phyloP scores from a whole-genome alignment of 164 flowering plant genomes.

The Chloranthus sessilifolius region DNA sequence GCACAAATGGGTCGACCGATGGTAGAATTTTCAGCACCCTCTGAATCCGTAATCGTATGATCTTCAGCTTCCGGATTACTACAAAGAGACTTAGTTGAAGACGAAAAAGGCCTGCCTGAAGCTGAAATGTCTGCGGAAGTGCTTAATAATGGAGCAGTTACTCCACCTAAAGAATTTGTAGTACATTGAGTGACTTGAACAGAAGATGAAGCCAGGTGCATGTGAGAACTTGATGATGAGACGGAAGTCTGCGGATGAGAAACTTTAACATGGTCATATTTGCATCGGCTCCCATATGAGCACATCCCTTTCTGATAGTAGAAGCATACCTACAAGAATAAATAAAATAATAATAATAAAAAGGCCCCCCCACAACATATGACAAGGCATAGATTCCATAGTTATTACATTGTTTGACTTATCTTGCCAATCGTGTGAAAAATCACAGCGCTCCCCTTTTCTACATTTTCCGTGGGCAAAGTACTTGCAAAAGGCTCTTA shows the following conservation, averaged over 20 bases:
- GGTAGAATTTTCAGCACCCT: conserved; percentile 18
- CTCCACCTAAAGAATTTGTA: conserved; percentile 11
- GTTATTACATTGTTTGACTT: conserved; percentile 63
- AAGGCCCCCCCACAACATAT: too few relatives aligned
- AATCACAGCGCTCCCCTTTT: conserved; percentile 93
- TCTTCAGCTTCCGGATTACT: conserved; percentile 25
- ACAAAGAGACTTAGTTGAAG: conserved; percentile 24
- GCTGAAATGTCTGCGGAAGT: conserved; percentile 27
- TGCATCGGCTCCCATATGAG: conserved; percentile 84
- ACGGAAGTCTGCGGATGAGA: conserved; percentile 32
- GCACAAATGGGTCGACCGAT: conserved; percentile 52
- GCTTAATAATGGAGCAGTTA: conserved; percentile 7
- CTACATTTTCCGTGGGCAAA: conserved; percentile 86
- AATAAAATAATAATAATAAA: neutral
- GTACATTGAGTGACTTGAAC: conserved; percentile 18
- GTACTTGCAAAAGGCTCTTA: conserved; percentile 85
- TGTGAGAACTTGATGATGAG: conserved; percentile 39
- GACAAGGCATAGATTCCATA: too few relatives aligned
- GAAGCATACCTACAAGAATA: conserved; percentile 60
- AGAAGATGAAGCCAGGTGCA: conserved; percentile 21
- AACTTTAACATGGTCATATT: conserved; percentile 84
- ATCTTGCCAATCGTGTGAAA: conserved; percentile 86
- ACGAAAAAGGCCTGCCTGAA: conserved; percentile 25
- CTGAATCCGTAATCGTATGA: conserved; percentile 20
- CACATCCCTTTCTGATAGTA: conserved; percentile 87